Base-by-base conservation (phyloP, 345 rosid species). In the Heritiera littoralis region DNA sequence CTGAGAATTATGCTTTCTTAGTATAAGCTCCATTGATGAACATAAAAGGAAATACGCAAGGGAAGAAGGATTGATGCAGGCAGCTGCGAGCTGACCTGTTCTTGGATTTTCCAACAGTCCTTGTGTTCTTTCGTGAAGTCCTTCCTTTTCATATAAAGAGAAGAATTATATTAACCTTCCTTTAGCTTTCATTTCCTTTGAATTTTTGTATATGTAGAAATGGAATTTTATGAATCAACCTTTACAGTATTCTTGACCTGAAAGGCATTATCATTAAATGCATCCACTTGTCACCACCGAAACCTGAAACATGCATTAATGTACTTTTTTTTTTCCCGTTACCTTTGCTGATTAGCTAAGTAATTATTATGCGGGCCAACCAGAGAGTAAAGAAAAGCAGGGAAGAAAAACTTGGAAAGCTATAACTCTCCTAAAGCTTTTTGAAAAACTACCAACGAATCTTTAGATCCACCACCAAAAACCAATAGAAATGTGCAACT, bases 271-370 rank as follows among this genome's bases (percentile, higher is more conserved):
- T 4, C 17, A 48, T 23, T 48, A 69, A 38, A 46, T 46, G 74
- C 56, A 48, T 52, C 59, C 7, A 71, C 58, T 49, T 30, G 75
- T 30, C 23, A 32, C 75, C 59, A 49, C 7, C 49, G 58, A 69
- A 48, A 48, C n/a, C 3, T 70, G 35, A 9, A 70, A 28, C 41
- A 30, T 32, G 67, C 67, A 61, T 59, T 10, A 20, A 23, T 59
- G 35, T 14, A 56, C 28, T 7, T 56, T 9, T 12, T 15, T 6
- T 13, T 64, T 64, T 4, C 3, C n/a, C 8, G 14, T 48, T 10
- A n/a, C 77, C 78, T 66, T 80, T 80, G 8, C 82, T 54, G 67
- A 10, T 76, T 23, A 41, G 88, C 70, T 61, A 82, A 85, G 87
- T 32, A 78, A 84, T 70, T 20, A 64, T 43, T 45, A 58, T 52